Percentiles rank a stretch among this genome's conserved stretches.
phyloP scores from a whole-genome alignment of 345 rosid species.

The Populus nigra region DNA sequence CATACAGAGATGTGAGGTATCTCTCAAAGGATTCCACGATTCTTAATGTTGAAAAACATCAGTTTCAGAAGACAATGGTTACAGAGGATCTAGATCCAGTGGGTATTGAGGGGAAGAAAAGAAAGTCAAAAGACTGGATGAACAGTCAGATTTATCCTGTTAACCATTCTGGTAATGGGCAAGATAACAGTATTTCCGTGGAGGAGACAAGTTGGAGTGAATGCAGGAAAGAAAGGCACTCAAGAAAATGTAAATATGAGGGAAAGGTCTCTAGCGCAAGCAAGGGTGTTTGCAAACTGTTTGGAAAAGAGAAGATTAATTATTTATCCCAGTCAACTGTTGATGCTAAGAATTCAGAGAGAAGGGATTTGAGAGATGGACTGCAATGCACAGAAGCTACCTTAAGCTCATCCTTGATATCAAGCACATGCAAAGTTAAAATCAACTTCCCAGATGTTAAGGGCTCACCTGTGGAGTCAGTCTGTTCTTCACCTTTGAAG shows the following conservation, averaged over 20 bases:
- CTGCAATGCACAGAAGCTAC: background rate
- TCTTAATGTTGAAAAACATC: background rate
- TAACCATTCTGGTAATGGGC: background rate
- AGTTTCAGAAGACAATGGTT: background rate
- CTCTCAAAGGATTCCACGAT: background rate
- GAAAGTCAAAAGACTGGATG: background rate
- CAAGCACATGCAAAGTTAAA: background rate
- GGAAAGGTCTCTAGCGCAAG: background rate
- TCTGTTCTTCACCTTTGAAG: constrained; percentile 2
- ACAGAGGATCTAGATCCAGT: background rate
- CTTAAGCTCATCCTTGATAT: constrained; percentile 1
- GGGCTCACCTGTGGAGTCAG: constrained; percentile 5
- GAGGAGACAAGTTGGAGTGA: background rate
- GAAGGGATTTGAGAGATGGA: background rate
- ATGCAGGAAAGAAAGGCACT: background rate
- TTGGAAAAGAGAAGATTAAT: background rate
- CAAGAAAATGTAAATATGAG: background rate
- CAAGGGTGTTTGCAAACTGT: background rate
- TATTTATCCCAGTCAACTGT: background rate
- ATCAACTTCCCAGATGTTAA: background rate
- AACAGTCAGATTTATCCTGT: background rate
- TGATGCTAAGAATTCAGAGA: background rate
- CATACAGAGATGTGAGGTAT: background rate
- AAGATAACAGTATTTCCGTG: background rate
- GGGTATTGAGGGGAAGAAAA: background rate